A percentile compares a stretch with the other conserved stretches of the same genome.
These are phyloP conservation scores for Ustilago sp. DNA, from an alignment of 1,284 basidiomycete species.

Conservation along the genomic window DNA sequence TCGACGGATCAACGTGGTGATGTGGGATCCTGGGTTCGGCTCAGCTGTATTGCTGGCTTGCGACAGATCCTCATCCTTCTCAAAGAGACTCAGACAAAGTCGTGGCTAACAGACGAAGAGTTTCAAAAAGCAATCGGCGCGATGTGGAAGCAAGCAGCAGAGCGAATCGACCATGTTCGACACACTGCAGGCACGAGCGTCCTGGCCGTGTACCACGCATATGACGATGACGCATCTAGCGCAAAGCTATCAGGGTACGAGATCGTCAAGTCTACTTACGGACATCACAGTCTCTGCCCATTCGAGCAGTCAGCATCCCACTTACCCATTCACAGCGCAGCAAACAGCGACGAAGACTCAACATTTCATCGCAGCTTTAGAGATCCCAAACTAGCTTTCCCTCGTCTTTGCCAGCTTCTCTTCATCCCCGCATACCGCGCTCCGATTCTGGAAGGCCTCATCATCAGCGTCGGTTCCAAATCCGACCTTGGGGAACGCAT, in stretches of 20 bases:
- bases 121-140: slow-evolving; percentile 71
- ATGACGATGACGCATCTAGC: not conserved
- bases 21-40: slow-evolving; percentile 94
- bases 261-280: slow-evolving; percentile 23
- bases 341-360: not conserved
- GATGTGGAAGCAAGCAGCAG: slow-evolving; percentile 87
- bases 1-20: slow-evolving; percentile 94
- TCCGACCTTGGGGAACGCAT: slow-evolving; percentile 49
- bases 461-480: slow-evolving; percentile 47
- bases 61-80: slow-evolving; percentile 74
- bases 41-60: slow-evolving; percentile 78
- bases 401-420: slow-evolving; percentile 21
- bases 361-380: slow-evolving; percentile 22
- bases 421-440: slow-evolving; percentile 26
- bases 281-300: not conserved
- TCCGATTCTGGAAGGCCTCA: slow-evolving; percentile 35
- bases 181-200: slow-evolving; percentile 77
- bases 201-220: slow-evolving; percentile 29
- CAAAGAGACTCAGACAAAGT: not conserved
- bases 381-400: slow-evolving; percentile 32
- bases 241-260: slow-evolving; percentile 17
- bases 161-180: slow-evolving; percentile 89
- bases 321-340: not conserved
- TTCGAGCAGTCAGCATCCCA: not conserved
- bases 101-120: slow-evolving; percentile 10